These are phyloP conservation scores for Nakazawaea wyomingensis DNA, from an alignment of 805 yeast species.

Conservation along the genomic window DNA sequence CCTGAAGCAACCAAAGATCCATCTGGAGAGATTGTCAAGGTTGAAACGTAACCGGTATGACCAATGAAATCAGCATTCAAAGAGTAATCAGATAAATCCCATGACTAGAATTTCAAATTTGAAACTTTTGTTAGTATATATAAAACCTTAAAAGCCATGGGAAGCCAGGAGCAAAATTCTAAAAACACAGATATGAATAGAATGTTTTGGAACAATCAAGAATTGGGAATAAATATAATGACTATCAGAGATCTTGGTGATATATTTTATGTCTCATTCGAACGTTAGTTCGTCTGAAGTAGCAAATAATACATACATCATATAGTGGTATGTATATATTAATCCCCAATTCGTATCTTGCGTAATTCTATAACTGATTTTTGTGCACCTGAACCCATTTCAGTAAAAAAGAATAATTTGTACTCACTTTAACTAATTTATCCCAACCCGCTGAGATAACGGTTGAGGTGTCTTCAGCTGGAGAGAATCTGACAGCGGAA, in stretches of 20 bases:
- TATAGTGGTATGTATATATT: constrained; percentile 26
- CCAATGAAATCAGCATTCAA: constrained; percentile 96
- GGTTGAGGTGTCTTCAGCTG: constrained; percentile 63
- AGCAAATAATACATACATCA: constrained; percentile 93
- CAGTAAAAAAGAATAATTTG: constrained; percentile 14
- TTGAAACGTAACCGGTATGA: constrained; percentile 98
- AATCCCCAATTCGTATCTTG: neutral
- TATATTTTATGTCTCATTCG: constrained; percentile 91
- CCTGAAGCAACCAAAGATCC: constrained; percentile 99
- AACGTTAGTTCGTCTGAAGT: constrained; percentile 85
- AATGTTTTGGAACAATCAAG: too few relatives aligned
- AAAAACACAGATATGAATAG: too few relatives aligned
- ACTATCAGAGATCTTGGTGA: constrained; percentile 99
- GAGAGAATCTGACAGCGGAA: constrained; percentile 95
- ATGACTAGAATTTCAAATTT: constrained; percentile 57
- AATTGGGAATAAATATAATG: neutral
- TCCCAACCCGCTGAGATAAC: constrained; percentile 99
- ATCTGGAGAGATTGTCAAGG: constrained; percentile 98
- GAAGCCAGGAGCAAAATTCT: too few relatives aligned
- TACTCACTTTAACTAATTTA: constrained; percentile 96
- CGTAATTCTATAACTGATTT: neutral
- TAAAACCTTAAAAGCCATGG: too few relatives aligned
- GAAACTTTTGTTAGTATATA: constrained; percentile 14
- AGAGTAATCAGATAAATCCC: constrained; percentile 84
- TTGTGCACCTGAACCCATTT: neutral